Base-by-base conservation (phyloP, 495 filamentous ascomycete species). In the Neurospora hispaniola region DNA sequence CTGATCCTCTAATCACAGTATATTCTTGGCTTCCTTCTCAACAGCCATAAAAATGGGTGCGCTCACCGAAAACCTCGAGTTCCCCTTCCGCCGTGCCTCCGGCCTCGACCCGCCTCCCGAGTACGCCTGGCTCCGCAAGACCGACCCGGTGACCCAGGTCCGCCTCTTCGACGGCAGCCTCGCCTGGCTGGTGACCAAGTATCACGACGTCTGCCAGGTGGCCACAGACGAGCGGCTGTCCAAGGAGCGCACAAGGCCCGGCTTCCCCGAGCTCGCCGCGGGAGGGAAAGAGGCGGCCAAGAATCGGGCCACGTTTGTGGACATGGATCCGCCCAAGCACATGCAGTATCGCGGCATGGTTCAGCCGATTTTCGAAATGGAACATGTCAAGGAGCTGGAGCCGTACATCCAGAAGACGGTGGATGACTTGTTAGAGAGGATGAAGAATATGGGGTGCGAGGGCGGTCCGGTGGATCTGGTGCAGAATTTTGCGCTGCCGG, bases 261-360 rank as follows among this genome's bases (percentile, higher is more conserved):
- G 85, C 1, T 86, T 85, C 69, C 84, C 85, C 10, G 82, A 86
- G 74, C 77, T 86, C 68, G 75, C 73, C 44, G 72, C 78, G 35
- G 77, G 83, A 27, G 85, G 81, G 3, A 83, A 84, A 72, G 72
- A 73, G 8, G 85, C 84, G 1, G 81, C 75, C 20, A 81, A 85
- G 72, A 62, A 78, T 68, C 79, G 81, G 71, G 82, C 84, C 5
- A 86, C 84, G 7, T 85, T 86, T 72, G 84, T 86, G 8, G 83
- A 86, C 71, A 84, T 85, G 84, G 84, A 85, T 71, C 76, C 81
- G 14, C 83, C 84, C 4, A 74, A 83, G 16, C 84, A 86, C 62
- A 83, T 80, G 80, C 76, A 77, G 16, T 80, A 85, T 66, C 76
- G 78, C 41, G 72, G 80, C 69, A 86, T 85, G 84, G 81, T 85